Conservation (phyloP, 352 stramenopile species). For the Phytophthora uliginosa region DNA sequence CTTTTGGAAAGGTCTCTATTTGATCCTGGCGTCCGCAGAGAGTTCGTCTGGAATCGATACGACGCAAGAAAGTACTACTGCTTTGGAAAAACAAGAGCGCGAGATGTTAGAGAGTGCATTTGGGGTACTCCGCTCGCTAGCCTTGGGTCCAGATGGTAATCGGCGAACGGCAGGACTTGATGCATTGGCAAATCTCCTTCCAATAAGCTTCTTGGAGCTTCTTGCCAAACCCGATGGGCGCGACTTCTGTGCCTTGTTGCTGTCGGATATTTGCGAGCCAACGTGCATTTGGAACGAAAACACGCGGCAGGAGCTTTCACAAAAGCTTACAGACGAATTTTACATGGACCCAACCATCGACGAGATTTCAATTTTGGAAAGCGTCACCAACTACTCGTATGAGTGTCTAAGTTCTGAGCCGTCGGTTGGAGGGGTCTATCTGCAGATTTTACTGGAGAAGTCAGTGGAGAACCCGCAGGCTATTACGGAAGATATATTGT, state of each 20-base stretch:
- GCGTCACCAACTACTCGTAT: conserved; percentile 81
- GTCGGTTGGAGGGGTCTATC: conserved; percentile 76
- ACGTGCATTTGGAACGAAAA: conserved; percentile 84
- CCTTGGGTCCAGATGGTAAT: conserved; percentile 62
- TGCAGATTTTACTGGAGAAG: conserved; percentile 77
- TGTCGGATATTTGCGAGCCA: conserved; percentile 80
- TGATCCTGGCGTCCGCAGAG: conserved; percentile 78
- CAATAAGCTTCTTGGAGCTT: conserved; percentile 79
- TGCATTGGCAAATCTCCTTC: conserved; percentile 74
- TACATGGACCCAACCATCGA: conserved; percentile 64
- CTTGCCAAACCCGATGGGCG: conserved; percentile 75
- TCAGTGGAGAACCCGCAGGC: conserved; percentile 52
- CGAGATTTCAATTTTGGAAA: conserved; percentile 77
- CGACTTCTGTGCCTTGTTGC: conserved; percentile 77
- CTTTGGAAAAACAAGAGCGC: conserved; percentile 69
- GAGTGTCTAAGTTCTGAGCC: conserved; percentile 80
- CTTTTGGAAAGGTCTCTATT: conserved; percentile 85
- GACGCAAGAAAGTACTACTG: conserved; percentile 43
- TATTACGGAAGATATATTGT: conserved; percentile 66
- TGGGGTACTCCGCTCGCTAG: conserved; percentile 64
- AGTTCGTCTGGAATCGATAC: conserved; percentile 53
- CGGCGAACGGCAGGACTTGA: conserved; percentile 67
- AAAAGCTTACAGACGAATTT: conserved; percentile 75
- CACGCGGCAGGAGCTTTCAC: conserved; percentile 71
- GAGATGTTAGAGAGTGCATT: conserved; percentile 86